Conservation (phyloP, 208 protist genomes). For the Phytomonas francai region DNA sequence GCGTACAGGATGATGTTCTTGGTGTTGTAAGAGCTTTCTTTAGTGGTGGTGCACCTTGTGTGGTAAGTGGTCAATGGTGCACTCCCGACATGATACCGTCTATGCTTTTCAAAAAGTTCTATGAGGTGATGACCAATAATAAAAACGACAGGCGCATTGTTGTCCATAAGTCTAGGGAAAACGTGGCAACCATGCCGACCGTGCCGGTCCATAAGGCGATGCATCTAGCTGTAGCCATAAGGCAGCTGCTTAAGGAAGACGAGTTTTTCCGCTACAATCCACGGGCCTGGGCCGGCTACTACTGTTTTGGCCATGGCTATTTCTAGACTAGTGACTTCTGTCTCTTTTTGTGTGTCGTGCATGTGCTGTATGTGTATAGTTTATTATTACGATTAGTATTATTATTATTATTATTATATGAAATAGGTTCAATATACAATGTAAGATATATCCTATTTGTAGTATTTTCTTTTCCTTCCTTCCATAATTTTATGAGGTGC, state of each 20-base stretch:
- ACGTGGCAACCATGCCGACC: neutral
- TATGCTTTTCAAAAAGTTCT: conserved; percentile 72
- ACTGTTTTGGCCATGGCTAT: conserved; percentile 62
- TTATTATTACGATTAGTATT: neutral
- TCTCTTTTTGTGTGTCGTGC: neutral
- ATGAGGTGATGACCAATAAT: conserved; percentile 24
- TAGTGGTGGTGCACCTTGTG: conserved; percentile 62
- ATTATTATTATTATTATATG: neutral
- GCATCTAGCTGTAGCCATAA: conserved; percentile 55
- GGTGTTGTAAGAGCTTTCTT: conserved; percentile 65
- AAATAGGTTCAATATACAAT: neutral
- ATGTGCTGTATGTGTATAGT: neutral
- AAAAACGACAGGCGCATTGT: conserved; percentile 2
- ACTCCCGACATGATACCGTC: conserved; percentile 83
- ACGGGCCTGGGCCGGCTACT: conserved; percentile 77
- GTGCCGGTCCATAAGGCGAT: conserved; percentile 45
- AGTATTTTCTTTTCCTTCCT: neutral
- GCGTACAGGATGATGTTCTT: conserved; percentile 51
- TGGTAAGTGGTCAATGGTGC: conserved; percentile 83
- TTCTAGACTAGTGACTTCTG: conserved; percentile 8
- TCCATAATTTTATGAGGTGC: neutral
- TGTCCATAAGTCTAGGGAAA: neutral
- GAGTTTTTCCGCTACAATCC: conserved; percentile 60
- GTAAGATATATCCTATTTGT: neutral
- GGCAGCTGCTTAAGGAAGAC: conserved; percentile 51